A percentile compares a stretch with the other conserved stretches of the same genome.
Evolutionary conservation across 2,329 filamentous ascomycete species (phyloP).

Genomic region (Colletotrichum tropicale): DNA sequence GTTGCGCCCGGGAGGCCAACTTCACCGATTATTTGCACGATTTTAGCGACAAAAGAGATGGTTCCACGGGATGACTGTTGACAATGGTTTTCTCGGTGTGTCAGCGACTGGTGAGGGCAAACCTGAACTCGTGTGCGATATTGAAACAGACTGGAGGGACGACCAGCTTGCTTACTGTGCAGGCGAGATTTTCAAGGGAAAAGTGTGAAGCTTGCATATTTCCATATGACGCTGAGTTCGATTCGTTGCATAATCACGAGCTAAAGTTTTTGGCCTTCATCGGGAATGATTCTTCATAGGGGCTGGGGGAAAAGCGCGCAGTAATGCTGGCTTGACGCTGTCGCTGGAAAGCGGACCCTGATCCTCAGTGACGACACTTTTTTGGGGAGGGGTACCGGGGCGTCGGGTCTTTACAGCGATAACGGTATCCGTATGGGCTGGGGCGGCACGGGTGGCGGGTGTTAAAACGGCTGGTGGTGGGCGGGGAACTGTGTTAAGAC

Average conservation of each 20-base stretch:
- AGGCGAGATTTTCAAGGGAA: neutral
- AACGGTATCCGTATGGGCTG: neutral
- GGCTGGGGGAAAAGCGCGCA: neutral
- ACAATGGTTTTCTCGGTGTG: neutral
- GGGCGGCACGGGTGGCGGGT: neutral
- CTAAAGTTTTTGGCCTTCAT: neutral
- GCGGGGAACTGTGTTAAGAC: neutral
- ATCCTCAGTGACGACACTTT: neutral
- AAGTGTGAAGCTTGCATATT: neutral
- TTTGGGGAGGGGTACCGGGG: neutral
- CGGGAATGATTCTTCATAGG: neutral
- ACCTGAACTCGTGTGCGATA: neutral
- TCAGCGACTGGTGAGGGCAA: neutral
- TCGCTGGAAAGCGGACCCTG: neutral
- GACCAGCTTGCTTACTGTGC: neutral
- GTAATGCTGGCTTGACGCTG: neutral
- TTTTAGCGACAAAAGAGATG: neutral
- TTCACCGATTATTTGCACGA: neutral
- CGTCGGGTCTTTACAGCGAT: neutral
- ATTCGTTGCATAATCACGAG: neutral
- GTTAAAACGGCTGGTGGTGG: neutral
- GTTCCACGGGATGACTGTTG: neutral
- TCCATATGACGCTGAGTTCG: neutral
- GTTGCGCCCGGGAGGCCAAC: neutral
- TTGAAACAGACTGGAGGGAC: neutral